Percentiles rank a stretch among this genome's conserved stretches.
phyloP scores from a whole-genome alignment of 139 green algal species.

The Asterochloris sp. region DNA sequence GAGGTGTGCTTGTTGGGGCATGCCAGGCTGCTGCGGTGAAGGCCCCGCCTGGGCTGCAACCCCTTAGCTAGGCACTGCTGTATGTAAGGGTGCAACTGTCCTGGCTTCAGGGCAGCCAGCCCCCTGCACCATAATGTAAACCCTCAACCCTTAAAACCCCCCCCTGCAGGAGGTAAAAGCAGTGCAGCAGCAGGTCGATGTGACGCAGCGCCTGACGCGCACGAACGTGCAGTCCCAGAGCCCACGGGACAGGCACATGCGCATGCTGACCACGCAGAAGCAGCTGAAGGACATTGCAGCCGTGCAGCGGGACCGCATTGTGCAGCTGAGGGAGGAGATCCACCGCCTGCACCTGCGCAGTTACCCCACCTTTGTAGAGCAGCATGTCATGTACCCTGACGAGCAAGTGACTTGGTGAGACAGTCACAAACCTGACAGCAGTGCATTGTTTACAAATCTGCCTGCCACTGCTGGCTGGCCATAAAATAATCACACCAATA shows the following conservation, averaged over 20 bases:
- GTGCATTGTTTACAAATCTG: not conserved
- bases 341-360: conserved; percentile 46
- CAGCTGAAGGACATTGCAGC: conserved; percentile 55
- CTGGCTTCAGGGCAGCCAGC: too few species aligned
- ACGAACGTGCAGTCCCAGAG: not conserved
- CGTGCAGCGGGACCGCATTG: conserved; percentile 47
- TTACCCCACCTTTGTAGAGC: conserved; percentile 53
- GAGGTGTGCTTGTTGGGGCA: too few species aligned
- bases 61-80: too few species aligned
- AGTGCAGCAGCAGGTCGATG: conserved; percentile 1
- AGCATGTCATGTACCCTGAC: conserved; percentile 6
- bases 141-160: too few species aligned
- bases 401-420: not conserved
- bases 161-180: conserved; percentile 3
- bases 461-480: too few species aligned
- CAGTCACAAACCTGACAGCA: not conserved
- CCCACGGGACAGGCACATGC: conserved; percentile 31
- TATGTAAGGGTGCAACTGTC: too few species aligned
- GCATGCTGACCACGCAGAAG: conserved; percentile 53
- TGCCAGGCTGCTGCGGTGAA: too few species aligned
- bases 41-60: too few species aligned
- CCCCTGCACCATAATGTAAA: too few species aligned
- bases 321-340: conserved; percentile 37
- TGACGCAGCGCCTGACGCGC: conserved; percentile 1
- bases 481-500: too few species aligned